Percentiles rank a stretch among this genome's conserved stretches.
Conservation (phyloP, 805 yeast species). For the Pichia gijzeniarum region DNA sequence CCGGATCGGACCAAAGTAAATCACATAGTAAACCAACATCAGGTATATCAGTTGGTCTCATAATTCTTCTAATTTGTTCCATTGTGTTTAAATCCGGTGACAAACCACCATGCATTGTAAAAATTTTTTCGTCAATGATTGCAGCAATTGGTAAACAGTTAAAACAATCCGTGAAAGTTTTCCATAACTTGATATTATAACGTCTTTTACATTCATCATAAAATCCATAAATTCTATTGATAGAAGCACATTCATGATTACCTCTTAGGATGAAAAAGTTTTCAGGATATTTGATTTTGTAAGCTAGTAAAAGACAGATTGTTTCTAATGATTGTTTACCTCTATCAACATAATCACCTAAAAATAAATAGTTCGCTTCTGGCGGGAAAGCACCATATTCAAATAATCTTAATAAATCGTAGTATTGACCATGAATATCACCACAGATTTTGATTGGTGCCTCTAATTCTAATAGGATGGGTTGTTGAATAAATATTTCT, state of each 20-base stretch:
- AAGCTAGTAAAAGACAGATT: slow-evolving; percentile 86
- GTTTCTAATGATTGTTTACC: slow-evolving; percentile 97
- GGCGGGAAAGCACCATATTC: slow-evolving; percentile 99
- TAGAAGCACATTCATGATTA: slow-evolving; percentile 97
- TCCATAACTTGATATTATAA: slow-evolving; percentile 97
- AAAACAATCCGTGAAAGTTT: slow-evolving; percentile 96
- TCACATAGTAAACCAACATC: slow-evolving; percentile 96
- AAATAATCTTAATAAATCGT: slow-evolving; percentile 87
- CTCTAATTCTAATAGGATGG: slow-evolving; percentile 88
- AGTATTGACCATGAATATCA: slow-evolving; percentile 98
- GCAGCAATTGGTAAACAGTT: slow-evolving; percentile 98
- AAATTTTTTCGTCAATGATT: slow-evolving; percentile 94
- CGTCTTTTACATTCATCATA: slow-evolving; percentile 98
- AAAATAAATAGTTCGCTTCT: slow-evolving; percentile 89
- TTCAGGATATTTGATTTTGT: slow-evolving; percentile 97
- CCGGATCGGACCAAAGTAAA: slow-evolving; percentile 97
- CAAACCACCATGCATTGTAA: slow-evolving; percentile 98
- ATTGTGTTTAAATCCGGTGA: slow-evolving; percentile 95
- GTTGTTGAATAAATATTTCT: slow-evolving; percentile 96
- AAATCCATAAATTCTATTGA: slow-evolving; percentile 95
- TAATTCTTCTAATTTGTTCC: slow-evolving; percentile 98
- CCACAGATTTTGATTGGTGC: slow-evolving; percentile 98
- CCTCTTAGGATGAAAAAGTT: slow-evolving; percentile 96
- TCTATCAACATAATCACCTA: slow-evolving; percentile 98
- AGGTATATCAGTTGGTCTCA: slow-evolving; percentile 99